A percentile compares a stretch with the other conserved stretches of the same genome.
These are phyloP conservation scores for Sicyos baderoa DNA, from an alignment of 306 rosid species.

Conservation along the genomic window DNA sequence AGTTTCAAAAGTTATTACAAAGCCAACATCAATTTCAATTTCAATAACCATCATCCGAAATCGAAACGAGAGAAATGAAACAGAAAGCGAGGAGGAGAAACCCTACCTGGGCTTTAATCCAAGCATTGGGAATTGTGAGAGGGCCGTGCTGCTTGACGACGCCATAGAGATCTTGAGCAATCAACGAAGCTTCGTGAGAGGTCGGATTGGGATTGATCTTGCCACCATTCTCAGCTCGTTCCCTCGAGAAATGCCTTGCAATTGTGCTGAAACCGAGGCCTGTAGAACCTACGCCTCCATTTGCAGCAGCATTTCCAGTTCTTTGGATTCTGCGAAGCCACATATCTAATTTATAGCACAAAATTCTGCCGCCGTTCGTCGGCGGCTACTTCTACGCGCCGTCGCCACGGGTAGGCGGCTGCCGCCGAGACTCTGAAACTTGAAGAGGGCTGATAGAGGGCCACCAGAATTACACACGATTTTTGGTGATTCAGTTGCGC, in stretches of 20 bases:
- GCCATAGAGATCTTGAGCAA: conserved; percentile 39
- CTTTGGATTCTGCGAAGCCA: conserved; percentile 10
- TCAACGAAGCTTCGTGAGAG: conserved; percentile 36
- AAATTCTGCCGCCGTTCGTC: background rate
- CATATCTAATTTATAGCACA: background rate
- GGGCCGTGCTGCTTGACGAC: conserved; percentile 37
- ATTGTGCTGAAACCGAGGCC: conserved; percentile 11
- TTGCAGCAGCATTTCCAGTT: background rate
- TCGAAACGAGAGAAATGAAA: background rate
- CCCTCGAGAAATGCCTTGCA: conserved; percentile 35
- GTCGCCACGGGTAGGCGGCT: background rate
- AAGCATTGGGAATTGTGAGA: conserved; percentile 37
- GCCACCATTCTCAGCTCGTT: conserved; percentile 39
- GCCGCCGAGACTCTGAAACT: background rate
- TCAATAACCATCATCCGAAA: background rate
- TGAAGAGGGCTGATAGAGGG: background rate
- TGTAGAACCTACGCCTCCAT: background rate
- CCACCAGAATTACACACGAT: background rate
- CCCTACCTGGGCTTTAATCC: conserved; percentile 46
- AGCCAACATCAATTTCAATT: background rate
- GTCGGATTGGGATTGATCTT: conserved; percentile 40
- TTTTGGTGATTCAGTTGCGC: background rate
- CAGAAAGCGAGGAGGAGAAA: background rate
- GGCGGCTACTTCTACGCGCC: background rate
- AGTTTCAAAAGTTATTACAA: too few species aligned